Percentiles rank a stretch among this genome's conserved stretches.
Evolutionary conservation across 2,329 filamentous ascomycete species (phyloP).

Genomic region (Pestalotiopsis sp.): DNA sequence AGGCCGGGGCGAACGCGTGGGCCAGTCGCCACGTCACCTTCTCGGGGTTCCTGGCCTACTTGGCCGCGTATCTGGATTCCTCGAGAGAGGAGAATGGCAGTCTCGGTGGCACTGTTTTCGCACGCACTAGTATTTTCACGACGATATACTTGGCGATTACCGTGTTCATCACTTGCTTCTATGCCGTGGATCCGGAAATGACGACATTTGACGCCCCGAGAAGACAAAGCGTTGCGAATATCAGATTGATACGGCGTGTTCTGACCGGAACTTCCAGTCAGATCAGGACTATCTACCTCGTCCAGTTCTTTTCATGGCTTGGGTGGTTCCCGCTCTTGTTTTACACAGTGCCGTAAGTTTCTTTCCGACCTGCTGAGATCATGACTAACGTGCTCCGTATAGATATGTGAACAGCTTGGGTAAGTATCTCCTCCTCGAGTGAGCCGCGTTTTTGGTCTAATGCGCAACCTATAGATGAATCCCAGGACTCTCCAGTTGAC

Average conservation of each 20-base stretch:
- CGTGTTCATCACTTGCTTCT: background rate
- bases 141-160: background rate
- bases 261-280: background rate
- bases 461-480: background rate
- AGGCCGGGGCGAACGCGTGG: slow-evolving; percentile 3
- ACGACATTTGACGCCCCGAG: background rate
- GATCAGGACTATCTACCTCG: background rate
- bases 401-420: background rate
- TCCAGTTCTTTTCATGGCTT: slow-evolving; percentile 4
- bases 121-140: background rate
- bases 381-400: background rate
- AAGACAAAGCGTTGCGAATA: background rate
- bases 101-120: background rate
- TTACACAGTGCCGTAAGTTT: slow-evolving; percentile 5
- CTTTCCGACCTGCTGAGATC: background rate
- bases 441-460: background rate
- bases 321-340: slow-evolving; percentile 4
- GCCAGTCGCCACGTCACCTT: slow-evolving; percentile 5
- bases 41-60: background rate
- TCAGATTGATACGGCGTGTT: background rate
- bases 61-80: background rate
- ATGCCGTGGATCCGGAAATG: background rate
- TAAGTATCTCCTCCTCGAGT: background rate
- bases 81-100: background rate
- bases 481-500: background rate